Evolutionary conservation across 305 asterid species (phyloP), one percentile per base, ranked within the genome.

Genomic region (Fraxinus nigra): DNA sequence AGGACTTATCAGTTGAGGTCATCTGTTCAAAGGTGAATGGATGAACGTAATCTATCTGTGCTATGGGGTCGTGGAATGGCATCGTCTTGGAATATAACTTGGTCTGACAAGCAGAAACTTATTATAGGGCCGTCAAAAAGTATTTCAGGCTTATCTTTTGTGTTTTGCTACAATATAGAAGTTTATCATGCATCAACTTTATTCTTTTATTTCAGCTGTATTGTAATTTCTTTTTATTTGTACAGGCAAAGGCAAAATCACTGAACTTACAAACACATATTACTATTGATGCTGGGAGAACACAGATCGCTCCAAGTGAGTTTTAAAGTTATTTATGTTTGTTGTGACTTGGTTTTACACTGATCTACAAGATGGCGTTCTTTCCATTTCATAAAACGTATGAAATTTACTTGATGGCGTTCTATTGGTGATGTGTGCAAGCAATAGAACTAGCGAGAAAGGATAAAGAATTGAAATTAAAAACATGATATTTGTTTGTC

Each of bases 291-390:
- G 98, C 99, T 6, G 99, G 99, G 85, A 90, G 97, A 89, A 96
- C 99, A 81, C 99, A 96, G 89, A 96, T 96, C 83, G 98, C 97
- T 78, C 98, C 99, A 82, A 91, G 99, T 95, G 85, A 92, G 99
- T 91, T 84, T 11, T 37, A 18, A 13, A 34, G 20, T 59, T 54
- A 3, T 78, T 59, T 79, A 11, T 67, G 84, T 79, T 1, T 28
- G 75, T 51, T 28, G 7, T 73, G 33, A 32, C 48, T 76, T 59
- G 35, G 16, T 75, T 79, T 76, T 34, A 40, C 72, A 37, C 46
- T 67, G 26, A 73, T 46, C 24, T 67, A 80, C 20, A 20, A 26
- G 34, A n/a, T 35, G 69, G 59, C 8, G 37, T 11, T 35, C 61
- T 69, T 77, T 69, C 67, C 6, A 35, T 54, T 78, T 33, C 75